These are phyloP conservation scores for Hypoxylon sp. DNA, from an alignment of 2,329 filamentous ascomycete genomes.

Conservation along the genomic window DNA sequence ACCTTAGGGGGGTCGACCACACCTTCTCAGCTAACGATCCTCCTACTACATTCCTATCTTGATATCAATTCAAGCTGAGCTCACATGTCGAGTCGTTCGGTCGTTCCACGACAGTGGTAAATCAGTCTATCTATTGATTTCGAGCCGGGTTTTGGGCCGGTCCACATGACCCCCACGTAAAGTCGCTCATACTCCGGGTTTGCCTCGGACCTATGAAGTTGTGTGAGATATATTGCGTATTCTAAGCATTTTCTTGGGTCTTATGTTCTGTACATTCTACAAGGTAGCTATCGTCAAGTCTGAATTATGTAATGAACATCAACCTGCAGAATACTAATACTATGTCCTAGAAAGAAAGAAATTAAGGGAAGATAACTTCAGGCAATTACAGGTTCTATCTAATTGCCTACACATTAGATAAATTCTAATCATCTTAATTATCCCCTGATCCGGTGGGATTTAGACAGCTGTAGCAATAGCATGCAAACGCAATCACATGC, in stretches of 20 bases:
- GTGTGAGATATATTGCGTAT: slow-evolving; percentile 1
- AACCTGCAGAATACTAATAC: not conserved
- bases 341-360: not conserved
- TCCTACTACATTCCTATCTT: slow-evolving; percentile 31
- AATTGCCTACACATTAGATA: not conserved
- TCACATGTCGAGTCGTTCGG: slow-evolving; percentile 9
- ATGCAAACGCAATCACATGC: slow-evolving; percentile 18
- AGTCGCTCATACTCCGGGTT: not conserved
- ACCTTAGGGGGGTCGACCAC: not conserved
- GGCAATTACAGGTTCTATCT: not conserved
- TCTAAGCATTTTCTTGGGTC: not conserved
- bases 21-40: slow-evolving; percentile 19
- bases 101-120: not conserved
- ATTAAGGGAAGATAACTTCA: slow-evolving; percentile 1
- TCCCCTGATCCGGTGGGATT: slow-evolving; percentile 20
- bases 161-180: slow-evolving; percentile 17
- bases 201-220: slow-evolving; percentile 19
- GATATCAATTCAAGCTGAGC: slow-evolving; percentile 5
- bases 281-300: not conserved
- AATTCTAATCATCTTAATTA: slow-evolving; percentile 2
- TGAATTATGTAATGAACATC: not conserved
- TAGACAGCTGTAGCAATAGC: slow-evolving; percentile 20
- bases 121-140: not conserved
- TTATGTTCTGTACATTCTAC: not conserved
- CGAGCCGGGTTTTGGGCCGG: slow-evolving; percentile 9